phyloP scores from a whole-genome alignment of 2,329 filamentous ascomycete species.

The Nigrospora sphaerica region DNA sequence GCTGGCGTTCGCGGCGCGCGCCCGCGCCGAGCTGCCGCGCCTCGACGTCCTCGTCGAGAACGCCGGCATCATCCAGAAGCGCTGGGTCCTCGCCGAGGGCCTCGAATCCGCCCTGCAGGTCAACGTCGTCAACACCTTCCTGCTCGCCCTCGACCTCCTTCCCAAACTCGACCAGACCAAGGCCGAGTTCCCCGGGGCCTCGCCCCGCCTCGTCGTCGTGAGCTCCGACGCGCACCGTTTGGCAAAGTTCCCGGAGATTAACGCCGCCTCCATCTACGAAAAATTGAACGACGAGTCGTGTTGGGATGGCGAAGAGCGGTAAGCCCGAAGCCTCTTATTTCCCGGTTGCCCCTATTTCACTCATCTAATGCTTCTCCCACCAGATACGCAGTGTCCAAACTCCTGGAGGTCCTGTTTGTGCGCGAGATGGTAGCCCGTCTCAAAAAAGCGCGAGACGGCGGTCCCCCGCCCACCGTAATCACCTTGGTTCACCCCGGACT shows the following conservation, averaged over 20 bases:
- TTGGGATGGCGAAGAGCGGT: background rate
- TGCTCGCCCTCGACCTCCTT: slow-evolving; percentile 40
- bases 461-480: slow-evolving; percentile 30
- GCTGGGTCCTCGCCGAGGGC: slow-evolving; percentile 29
- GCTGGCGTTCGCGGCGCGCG: slow-evolving; percentile 16
- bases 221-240: slow-evolving; percentile 17
- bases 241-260: slow-evolving; percentile 18
- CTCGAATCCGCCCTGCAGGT: slow-evolving; percentile 42
- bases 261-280: slow-evolving; percentile 17
- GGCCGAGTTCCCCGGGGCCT: slow-evolving; percentile 4
- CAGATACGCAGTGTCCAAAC: slow-evolving; percentile 21
- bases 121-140: slow-evolving; percentile 45
- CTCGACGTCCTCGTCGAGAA: slow-evolving; percentile 21
- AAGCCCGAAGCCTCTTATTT: too few relatives aligned
- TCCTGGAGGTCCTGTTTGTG: slow-evolving; percentile 20
- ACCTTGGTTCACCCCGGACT: slow-evolving; percentile 46
- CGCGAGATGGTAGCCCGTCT: slow-evolving; percentile 8
- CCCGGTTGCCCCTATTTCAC: too few relatives aligned
- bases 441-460: slow-evolving; percentile 3
- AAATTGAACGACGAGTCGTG: slow-evolving; percentile 11
- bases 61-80: slow-evolving; percentile 3
- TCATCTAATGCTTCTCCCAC: background rate
- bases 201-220: slow-evolving; percentile 19
- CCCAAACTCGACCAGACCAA: slow-evolving; percentile 40
- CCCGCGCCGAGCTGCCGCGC: slow-evolving; percentile 10